A percentile compares a stretch with the other conserved stretches of the same genome.
Evolutionary conservation across 176 grass and related monocot genomes (phyloP).

Genomic region (Zoysia japonica): DNA sequence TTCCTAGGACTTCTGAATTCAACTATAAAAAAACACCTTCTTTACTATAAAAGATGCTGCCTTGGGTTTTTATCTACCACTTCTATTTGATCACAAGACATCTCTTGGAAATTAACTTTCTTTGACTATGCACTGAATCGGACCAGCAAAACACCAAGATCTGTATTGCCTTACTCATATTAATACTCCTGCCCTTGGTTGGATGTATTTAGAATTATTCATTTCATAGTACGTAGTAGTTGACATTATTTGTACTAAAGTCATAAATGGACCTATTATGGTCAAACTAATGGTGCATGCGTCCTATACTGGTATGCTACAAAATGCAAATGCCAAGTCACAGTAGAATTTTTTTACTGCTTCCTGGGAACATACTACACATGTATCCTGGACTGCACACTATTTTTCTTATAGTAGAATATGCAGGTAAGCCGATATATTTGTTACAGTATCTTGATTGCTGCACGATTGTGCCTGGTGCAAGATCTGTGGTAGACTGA

Average conservation of each 20-base stretch:
- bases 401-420: background rate
- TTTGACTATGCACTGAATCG: background rate
- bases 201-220: conserved; percentile 8
- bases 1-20: background rate
- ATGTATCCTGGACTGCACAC: background rate
- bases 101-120: background rate
- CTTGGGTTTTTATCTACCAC: background rate
- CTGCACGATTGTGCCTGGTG: background rate
- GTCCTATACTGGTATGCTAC: background rate
- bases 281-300: background rate
- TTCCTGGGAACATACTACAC: background rate
- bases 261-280: conserved; percentile 10
- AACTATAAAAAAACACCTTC: no score
- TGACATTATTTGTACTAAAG: background rate
- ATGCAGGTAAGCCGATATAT: background rate
- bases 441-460: conserved; percentile 3
- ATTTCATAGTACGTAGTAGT: background rate
- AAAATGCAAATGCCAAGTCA: conserved; percentile 15
- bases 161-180: background rate
- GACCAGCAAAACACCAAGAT: background rate
- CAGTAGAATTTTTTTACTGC: background rate
- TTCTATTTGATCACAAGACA: background rate
- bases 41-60: background rate
- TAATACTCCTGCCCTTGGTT: background rate
- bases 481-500: conserved; percentile 6